Evolutionary conservation across 805 yeast species (phyloP).

Genomic region (Ogataea minuta): DNA sequence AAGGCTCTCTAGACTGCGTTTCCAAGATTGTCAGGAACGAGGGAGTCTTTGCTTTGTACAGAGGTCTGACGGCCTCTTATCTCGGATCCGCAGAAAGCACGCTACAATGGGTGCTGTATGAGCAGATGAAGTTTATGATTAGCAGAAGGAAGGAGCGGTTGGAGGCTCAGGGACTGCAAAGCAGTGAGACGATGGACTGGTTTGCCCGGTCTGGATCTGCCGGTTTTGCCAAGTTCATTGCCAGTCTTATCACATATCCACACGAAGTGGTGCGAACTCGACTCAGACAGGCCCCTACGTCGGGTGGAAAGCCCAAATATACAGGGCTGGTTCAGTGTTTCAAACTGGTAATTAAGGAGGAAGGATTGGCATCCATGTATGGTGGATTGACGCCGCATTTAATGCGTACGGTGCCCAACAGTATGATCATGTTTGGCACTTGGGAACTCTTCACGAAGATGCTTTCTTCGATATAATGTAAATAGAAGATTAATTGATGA

Average conservation of each 20-base stretch:
- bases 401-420: constrained; percentile 95
- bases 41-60: constrained; percentile 78
- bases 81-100: constrained; percentile 92
- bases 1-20: constrained; percentile 83
- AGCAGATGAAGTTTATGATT: constrained; percentile 82
- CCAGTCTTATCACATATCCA: constrained; percentile 91
- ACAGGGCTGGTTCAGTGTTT: constrained; percentile 89
- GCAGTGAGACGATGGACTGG: constrained; percentile 82
- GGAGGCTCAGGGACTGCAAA: constrained; percentile 36
- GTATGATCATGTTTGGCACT: constrained; percentile 98
- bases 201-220: constrained; percentile 96
- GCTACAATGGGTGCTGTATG: constrained; percentile 94
- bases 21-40: constrained; percentile 66
- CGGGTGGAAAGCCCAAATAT: constrained; percentile 79
- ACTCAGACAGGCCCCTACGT: constrained; percentile 86
- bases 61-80: constrained; percentile 92
- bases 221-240: constrained; percentile 91
- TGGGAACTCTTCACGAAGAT: constrained; percentile 82
- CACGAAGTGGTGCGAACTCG: constrained; percentile 97
- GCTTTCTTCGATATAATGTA: constrained; percentile 37
- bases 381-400: constrained; percentile 98
- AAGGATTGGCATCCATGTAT: constrained; percentile 89
- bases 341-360: constrained; percentile 80
- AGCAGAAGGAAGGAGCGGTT: constrained; percentile 43
- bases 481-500: constrained; percentile 2